phyloP scores from a whole-genome alignment of 2,329 filamentous ascomycete genomes.

The Thielaviopsis ethacetica region DNA sequence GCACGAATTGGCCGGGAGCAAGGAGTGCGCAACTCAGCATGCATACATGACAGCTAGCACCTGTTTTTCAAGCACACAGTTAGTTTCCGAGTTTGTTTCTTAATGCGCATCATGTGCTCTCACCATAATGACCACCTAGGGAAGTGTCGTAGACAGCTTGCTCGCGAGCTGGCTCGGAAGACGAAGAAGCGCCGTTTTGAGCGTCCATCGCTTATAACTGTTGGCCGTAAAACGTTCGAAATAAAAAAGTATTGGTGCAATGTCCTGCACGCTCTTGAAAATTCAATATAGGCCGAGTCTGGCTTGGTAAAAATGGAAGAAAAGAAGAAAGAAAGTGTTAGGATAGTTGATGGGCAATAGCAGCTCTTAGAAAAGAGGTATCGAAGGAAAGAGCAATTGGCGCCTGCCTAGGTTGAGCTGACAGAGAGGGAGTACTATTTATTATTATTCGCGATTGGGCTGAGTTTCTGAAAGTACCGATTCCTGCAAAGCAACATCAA shows the following conservation, averaged over 20 bases:
- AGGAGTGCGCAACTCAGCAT: conserved; percentile 7
- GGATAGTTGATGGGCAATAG: no score
- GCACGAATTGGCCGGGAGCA: conserved; percentile 15
- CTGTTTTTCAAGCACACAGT: conserved; percentile 19
- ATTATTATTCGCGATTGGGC: background rate
- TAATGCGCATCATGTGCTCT: conserved; percentile 9
- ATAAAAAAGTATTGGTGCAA: no score
- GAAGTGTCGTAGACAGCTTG: conserved; percentile 55
- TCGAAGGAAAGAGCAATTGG: background rate
- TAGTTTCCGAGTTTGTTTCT: background rate
- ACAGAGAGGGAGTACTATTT: background rate
- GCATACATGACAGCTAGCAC: conserved; percentile 26
- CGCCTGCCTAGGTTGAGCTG: background rate
- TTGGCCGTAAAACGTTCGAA: no score
- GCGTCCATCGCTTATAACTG: background rate
- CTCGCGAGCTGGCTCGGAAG: conserved; percentile 37
- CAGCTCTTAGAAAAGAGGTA: no score
- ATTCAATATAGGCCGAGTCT: no score
- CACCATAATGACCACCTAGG: conserved; percentile 66
- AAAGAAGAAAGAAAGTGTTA: no score
- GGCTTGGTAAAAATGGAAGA: no score
- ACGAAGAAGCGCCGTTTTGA: background rate
- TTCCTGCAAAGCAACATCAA: background rate
- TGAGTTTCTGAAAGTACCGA: background rate
- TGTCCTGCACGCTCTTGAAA: no score